Evolutionary conservation across 306 rosid species (phyloP).

Genomic region (Parietaria judaica): DNA sequence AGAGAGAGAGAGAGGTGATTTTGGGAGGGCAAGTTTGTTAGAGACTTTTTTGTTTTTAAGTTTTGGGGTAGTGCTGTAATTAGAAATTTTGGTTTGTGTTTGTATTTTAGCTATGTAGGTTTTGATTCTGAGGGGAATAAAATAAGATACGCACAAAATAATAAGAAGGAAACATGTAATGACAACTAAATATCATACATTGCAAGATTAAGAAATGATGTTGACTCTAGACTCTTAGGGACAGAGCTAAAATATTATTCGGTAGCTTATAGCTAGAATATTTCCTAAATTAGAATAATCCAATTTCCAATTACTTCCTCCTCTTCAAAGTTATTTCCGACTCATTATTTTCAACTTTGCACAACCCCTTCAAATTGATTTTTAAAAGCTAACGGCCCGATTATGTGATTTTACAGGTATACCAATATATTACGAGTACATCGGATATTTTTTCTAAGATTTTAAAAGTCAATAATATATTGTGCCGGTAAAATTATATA

Average conservation of each 20-base stretch:
- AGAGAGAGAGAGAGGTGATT: neutral
- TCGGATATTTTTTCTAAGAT: no score
- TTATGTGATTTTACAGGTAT: no score
- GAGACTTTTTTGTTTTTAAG: neutral
- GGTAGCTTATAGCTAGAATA: neutral
- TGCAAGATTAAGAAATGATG: neutral
- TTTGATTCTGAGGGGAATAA: slow-evolving; percentile 1
- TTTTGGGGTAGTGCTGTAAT: neutral
- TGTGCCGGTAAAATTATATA: no score
- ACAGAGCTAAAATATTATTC: neutral
- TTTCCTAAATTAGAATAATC: no score
- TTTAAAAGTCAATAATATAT: no score
- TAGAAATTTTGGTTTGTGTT: slow-evolving; percentile 2
- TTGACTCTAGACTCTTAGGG: neutral
- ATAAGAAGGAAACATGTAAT: neutral
- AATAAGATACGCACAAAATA: neutral
- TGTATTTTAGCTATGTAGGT: neutral
- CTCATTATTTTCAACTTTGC: no score
- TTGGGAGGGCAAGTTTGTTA: neutral
- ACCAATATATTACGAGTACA: no score
- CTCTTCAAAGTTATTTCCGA: no score
- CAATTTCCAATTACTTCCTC: no score
- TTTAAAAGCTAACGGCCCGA: no score
- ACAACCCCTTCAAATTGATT: no score
- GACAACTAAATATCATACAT: neutral